Evolutionary conservation across 345 rosid genomes (phyloP).

Genomic region (Eutrema heterophyllum): DNA sequence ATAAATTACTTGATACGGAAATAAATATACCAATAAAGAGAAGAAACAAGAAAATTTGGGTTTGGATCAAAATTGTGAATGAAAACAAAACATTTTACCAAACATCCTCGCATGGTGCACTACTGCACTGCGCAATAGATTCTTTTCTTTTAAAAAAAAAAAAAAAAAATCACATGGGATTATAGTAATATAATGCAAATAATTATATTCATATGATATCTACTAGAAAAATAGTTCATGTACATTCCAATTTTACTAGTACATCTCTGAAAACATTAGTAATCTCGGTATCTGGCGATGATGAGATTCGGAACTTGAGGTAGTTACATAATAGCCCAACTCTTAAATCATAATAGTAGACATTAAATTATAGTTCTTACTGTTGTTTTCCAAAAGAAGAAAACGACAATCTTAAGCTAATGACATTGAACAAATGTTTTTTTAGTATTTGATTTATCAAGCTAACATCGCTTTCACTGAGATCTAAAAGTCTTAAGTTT

Average conservation of each 20-base stretch:
- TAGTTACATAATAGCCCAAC: not conserved
- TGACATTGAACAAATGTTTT: not conserved
- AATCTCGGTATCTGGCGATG: not conserved
- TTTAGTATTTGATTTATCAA: conserved; percentile 17
- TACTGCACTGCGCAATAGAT: conserved; percentile 1
- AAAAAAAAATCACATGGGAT: conserved; percentile 4
- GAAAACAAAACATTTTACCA: conserved; percentile 22
- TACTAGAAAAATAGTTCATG: not conserved
- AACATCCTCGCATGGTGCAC: conserved; percentile 27
- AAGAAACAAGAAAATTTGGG: conserved; percentile 4
- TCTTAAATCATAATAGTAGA: not conserved
- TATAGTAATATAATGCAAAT: not conserved
- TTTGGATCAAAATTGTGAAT: conserved; percentile 19
- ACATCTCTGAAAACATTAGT: not conserved
- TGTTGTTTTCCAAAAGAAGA: not conserved
- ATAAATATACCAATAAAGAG: not conserved
- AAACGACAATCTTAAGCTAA: conserved; percentile 15
- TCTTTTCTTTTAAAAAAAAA: not conserved
- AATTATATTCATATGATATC: not conserved
- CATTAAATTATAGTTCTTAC: not conserved
- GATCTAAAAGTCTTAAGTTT: conserved; percentile 25
- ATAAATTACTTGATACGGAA: conserved; percentile 15
- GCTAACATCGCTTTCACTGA: conserved; percentile 23
- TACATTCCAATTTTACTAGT: not conserved
- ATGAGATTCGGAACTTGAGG: not conserved